A percentile compares a stretch with the other conserved stretches of the same genome.
Conservation (phyloP, 2,329 filamentous ascomycete species). For the Penicillium corylophilum region DNA sequence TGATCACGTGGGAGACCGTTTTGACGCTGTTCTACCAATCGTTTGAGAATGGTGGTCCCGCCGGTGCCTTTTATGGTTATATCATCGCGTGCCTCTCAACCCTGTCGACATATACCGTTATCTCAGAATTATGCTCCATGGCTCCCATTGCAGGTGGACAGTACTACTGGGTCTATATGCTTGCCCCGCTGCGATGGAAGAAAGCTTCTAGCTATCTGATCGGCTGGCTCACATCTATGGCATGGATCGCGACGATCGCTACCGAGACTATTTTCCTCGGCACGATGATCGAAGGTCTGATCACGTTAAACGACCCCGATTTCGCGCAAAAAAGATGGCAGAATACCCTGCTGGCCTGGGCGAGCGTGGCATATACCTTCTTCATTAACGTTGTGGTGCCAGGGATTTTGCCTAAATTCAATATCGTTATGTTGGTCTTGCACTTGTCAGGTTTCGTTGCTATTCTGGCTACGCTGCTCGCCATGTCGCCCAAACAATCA, state of each 20-base stretch:
- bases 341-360: constrained; percentile 43
- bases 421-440: constrained; percentile 44
- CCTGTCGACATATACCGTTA: constrained; percentile 48
- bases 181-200: constrained; percentile 42
- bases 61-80: constrained; percentile 53
- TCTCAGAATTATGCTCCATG: constrained; percentile 50
- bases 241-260: constrained; percentile 46
- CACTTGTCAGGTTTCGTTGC: constrained; percentile 51
- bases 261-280: constrained; percentile 45
- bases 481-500: constrained; percentile 29
- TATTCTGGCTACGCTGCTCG: constrained; percentile 38
- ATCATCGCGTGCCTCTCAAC: constrained; percentile 53
- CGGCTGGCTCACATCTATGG: constrained; percentile 45
- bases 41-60: constrained; percentile 48
- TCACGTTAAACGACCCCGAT: constrained; percentile 38
- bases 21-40: constrained; percentile 45
- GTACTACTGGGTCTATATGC: constrained; percentile 50
- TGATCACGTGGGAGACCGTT: constrained; percentile 50
- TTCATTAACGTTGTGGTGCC: constrained; percentile 46
- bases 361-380: constrained; percentile 37
- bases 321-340: constrained; percentile 40
- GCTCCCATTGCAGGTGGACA: constrained; percentile 48
- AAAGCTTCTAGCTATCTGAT: constrained; percentile 46
- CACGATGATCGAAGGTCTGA: constrained; percentile 42
- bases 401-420: constrained; percentile 41